phyloP scores from a whole-genome alignment of 768 basidiomycete genomes.

The Hypsizygus marmoreus region DNA sequence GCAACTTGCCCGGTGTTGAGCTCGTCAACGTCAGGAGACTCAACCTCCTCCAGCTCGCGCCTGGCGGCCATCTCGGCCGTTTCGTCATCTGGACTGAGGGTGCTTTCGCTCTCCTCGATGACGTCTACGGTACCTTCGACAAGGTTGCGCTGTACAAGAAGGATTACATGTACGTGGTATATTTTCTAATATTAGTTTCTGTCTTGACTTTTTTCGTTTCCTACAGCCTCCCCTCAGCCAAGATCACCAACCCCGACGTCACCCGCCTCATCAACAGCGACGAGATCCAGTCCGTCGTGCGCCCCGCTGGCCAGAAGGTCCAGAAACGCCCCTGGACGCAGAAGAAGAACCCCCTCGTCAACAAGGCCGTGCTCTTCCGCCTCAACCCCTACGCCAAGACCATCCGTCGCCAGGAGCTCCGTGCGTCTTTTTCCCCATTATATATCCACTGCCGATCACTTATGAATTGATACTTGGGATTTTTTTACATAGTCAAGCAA shows the following conservation, averaged over 20 bases:
- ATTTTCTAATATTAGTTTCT: too few species aligned
- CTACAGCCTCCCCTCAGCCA: slow-evolving; percentile 92
- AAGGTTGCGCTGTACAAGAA: slow-evolving; percentile 86
- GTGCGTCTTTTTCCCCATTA: slow-evolving; percentile 48
- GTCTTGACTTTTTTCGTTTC: too few species aligned
- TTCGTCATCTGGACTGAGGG: slow-evolving; percentile 99
- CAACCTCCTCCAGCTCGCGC: slow-evolving; percentile 98
- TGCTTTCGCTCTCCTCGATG: slow-evolving; percentile 91
- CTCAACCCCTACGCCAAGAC: slow-evolving; percentile 99
- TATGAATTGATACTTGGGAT: slow-evolving; percentile 14
- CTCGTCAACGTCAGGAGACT: slow-evolving; percentile 90
- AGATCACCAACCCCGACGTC: slow-evolving; percentile 96
- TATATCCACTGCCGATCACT: neutral
- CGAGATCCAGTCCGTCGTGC: slow-evolving; percentile 96
- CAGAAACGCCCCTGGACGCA: slow-evolving; percentile 97
- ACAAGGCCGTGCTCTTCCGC: slow-evolving; percentile 94
- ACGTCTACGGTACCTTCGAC: slow-evolving; percentile 94
- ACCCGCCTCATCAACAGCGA: slow-evolving; percentile 97
- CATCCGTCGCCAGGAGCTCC: slow-evolving; percentile 83
- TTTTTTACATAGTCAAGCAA: slow-evolving; percentile 63
- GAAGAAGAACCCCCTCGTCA: slow-evolving; percentile 97
- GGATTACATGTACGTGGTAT: too few species aligned
- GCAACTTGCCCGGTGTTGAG: slow-evolving; percentile 98
- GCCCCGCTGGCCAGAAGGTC: slow-evolving; percentile 80
- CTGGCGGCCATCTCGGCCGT: slow-evolving; percentile 98